Percentiles rank a stretch among this genome's conserved stretches.
Evolutionary conservation across 345 rosid genomes (phyloP).

Genomic region (Arabis hirsuta): DNA sequence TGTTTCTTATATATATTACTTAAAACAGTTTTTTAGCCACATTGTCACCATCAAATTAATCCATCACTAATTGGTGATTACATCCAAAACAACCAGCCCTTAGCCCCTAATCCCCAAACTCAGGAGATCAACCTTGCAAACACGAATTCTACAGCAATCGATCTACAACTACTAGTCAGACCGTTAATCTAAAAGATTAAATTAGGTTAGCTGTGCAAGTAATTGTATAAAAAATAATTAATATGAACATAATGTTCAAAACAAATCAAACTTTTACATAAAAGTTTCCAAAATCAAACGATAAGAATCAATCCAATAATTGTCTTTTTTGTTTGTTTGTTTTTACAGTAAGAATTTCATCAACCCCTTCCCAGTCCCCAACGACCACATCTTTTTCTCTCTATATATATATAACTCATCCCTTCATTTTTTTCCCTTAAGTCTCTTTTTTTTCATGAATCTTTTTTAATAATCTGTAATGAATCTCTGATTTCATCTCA

Average conservation of each 20-base stretch:
- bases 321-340: slow-evolving; percentile 2
- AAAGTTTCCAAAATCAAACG: slow-evolving; percentile 29
- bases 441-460: slow-evolving; percentile 12
- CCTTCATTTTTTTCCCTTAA: neutral
- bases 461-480: slow-evolving; percentile 37
- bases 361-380: slow-evolving; percentile 28
- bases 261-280: slow-evolving; percentile 22
- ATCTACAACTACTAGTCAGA: neutral
- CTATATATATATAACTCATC: slow-evolving; percentile 24
- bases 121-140: neutral
- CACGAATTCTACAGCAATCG: neutral
- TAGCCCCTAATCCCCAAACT: too few species aligned
- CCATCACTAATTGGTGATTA: too few species aligned
- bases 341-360: slow-evolving; percentile 48
- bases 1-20: too few species aligned
- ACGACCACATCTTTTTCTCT: slow-evolving; percentile 27
- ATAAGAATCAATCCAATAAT: slow-evolving; percentile 48
- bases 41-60: too few species aligned
- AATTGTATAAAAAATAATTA: neutral
- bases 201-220: too few species aligned
- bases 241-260: slow-evolving; percentile 11
- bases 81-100: too few species aligned
- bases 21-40: too few species aligned
- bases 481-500: slow-evolving; percentile 33
- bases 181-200: neutral